Base-by-base conservation (phyloP, 1,139 yeast genomes). In the Kluyveromyces marxianus region DNA sequence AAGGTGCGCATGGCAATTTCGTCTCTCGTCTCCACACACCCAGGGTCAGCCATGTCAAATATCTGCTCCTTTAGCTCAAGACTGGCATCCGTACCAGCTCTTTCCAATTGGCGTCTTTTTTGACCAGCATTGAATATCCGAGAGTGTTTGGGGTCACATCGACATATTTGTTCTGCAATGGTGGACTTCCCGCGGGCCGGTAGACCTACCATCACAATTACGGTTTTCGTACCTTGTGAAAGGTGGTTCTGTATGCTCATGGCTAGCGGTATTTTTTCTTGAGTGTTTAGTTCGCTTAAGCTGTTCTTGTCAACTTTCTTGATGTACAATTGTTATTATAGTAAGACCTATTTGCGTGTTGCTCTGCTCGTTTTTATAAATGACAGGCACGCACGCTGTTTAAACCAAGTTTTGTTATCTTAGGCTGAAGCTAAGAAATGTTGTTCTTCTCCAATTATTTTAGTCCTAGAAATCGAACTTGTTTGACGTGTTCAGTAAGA, bases 161-260 rank as follows among this genome's bases (percentile, higher is more conserved):
- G 25, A 26, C 28, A 31, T 44, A 33, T 35, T 26, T 42, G 37
- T 24, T 45, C 38, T 3, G 50, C 50, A 34, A 47, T 47, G 33
- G 44, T 44, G 7, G 50, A 47, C 33, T 47, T 47, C 8, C 50
- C 50, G 14, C 50, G 44, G 8, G 50, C 50, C 25, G 50, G 50
- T 32, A 47, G 46, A n/a, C 50, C 50, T 3, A 47, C 48, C 50
- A 47, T 47, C 4, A 40, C 34, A 25, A 47, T 44, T 5, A 45
- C 41, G 14, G 44, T 37, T 33, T 47, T 47, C 4, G 39, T 42
- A 8, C 27, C 31, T 14, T 41, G 34, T 10, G 8, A 21, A 32
- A 2, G 14, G 4, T 32, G 34, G 14, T 32, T 32, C 14, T 14
- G 21, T 14, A 14, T 14, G 21, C 21, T 14, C 21, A 14, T 14